Percentiles rank a stretch among this genome's conserved stretches.
Conservation (phyloP, 768 basidiomycete species). For the Tephrocybe rancida region DNA sequence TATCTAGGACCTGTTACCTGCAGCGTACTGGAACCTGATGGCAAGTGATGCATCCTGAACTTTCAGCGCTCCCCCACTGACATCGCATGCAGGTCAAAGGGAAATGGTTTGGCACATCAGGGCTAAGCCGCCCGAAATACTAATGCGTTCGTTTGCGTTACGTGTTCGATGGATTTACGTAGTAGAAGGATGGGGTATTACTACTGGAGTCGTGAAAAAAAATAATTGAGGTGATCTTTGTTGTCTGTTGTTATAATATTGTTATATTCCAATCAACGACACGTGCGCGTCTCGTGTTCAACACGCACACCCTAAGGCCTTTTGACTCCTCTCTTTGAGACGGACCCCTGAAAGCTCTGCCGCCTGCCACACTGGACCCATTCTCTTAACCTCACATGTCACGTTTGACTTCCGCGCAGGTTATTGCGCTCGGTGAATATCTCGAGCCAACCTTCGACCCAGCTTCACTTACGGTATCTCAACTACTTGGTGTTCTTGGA, state of each 20-base stretch:
- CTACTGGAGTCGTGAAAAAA: no score
- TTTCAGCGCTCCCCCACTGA: conserved; percentile 12
- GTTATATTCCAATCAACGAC: not conserved
- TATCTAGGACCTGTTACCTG: conserved; percentile 65
- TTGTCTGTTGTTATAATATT: not conserved
- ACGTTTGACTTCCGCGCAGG: conserved; percentile 74
- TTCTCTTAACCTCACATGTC: conserved; percentile 51
- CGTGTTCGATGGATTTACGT: no score
- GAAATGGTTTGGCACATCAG: conserved; percentile 45
- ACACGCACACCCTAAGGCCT: not conserved
- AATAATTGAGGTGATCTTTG: not conserved
- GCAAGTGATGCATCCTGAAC: conserved; percentile 31
- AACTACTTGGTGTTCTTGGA: conserved; percentile 75
- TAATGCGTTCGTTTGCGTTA: conserved; percentile 1
- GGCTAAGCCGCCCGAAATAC: conserved; percentile 31
- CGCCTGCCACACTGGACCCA: not conserved
- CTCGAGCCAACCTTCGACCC: conserved; percentile 81
- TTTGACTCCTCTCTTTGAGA: not conserved
- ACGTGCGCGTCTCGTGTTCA: conserved; percentile 15
- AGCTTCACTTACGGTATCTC: conserved; percentile 72
- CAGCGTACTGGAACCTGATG: conserved; percentile 78
- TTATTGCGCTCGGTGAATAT: conserved; percentile 77
- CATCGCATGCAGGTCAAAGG: conserved; percentile 37
- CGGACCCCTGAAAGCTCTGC: not conserved
- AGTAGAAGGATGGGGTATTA: no score